Evolutionary conservation across 2,329 filamentous ascomycete genomes (phyloP).

Genomic region (Huntiella abstrusa): DNA sequence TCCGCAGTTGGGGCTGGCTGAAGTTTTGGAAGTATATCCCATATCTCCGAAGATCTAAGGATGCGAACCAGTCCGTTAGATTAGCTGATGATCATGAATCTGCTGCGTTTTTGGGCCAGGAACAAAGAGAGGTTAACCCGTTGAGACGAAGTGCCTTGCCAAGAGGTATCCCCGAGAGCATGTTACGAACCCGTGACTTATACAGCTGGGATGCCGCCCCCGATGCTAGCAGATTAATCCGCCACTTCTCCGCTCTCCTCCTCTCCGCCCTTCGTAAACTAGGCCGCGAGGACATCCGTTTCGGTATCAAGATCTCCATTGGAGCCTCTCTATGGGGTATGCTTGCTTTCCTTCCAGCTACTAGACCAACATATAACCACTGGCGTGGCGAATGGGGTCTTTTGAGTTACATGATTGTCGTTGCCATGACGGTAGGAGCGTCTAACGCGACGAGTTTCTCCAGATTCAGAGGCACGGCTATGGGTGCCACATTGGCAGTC

Average conservation of each 20-base stretch:
- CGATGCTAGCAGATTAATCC: conserved; percentile 25
- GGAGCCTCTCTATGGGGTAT: conserved; percentile 79
- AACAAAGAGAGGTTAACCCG: conserved; percentile 9
- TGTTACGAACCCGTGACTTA: conserved; percentile 32
- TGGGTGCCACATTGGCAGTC: conserved; percentile 60
- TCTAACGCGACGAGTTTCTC: conserved; percentile 83
- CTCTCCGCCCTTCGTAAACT: conserved; percentile 29
- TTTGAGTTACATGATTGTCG: conserved; percentile 93
- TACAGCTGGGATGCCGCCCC: conserved; percentile 38
- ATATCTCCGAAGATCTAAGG: conserved; percentile 12
- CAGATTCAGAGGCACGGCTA: conserved; percentile 68
- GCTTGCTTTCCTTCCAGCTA: conserved; percentile 65
- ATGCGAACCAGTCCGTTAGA: conserved; percentile 1
- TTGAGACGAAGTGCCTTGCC: conserved; percentile 24
- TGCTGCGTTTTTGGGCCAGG: conserved; percentile 3
- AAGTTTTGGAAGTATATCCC: conserved; percentile 46
- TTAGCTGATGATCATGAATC: conserved; percentile 9
- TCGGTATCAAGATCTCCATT: conserved; percentile 82
- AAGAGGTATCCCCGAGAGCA: conserved; percentile 34
- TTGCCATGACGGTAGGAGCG: conserved; percentile 91
- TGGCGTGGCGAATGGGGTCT: conserved; percentile 97
- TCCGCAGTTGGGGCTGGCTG: conserved; percentile 72
- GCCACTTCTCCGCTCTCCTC: conserved; percentile 26
- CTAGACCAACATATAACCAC: conserved; percentile 60
- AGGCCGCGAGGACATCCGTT: conserved; percentile 41